Conservation (phyloP, 805 yeast species). For the Zygotorulaspora danielsina region DNA sequence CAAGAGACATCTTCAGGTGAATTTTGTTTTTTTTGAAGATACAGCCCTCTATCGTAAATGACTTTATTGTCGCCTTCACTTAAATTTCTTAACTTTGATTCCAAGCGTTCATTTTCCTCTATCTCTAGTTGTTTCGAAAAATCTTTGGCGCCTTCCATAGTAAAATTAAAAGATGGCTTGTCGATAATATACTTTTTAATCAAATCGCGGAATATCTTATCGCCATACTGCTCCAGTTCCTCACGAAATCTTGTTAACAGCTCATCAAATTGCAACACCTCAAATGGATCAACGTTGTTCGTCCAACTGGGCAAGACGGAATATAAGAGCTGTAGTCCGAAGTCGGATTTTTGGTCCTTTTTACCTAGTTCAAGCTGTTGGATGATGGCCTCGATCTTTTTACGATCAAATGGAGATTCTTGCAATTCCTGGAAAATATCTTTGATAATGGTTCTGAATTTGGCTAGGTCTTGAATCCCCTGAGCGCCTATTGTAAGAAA, state of each 20-base stretch:
- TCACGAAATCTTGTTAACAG: conserved; percentile 55
- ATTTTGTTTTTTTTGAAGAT: conserved; percentile 59
- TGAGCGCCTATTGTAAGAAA: conserved; percentile 82
- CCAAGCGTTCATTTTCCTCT: conserved; percentile 56
- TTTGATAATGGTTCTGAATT: conserved; percentile 46
- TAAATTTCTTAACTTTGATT: conserved; percentile 41
- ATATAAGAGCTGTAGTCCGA: conserved; percentile 74
- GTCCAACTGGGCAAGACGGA: conserved; percentile 82
- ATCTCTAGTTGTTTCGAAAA: conserved; percentile 48
- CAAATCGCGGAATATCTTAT: conserved; percentile 55
- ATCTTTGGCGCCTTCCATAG: conserved; percentile 65
- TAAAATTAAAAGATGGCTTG: conserved; percentile 62
- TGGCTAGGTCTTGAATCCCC: conserved; percentile 54
- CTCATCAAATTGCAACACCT: conserved; percentile 59
- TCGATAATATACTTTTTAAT: conserved; percentile 50
- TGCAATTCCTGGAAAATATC: conserved; percentile 45
- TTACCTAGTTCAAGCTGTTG: conserved; percentile 82
- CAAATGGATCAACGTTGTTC: conserved; percentile 73
- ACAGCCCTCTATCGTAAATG: conserved; percentile 56
- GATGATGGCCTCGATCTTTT: conserved; percentile 76
- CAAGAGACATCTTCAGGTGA: conserved; percentile 68
- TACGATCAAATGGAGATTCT: conserved; percentile 45
- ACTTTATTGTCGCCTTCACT: conserved; percentile 52
- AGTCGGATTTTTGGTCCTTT: conserved; percentile 84
- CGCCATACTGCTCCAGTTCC: conserved; percentile 52